These are phyloP conservation scores for Prunus fruticosa DNA, from an alignment of 306 rosid species.

Conservation along the genomic window DNA sequence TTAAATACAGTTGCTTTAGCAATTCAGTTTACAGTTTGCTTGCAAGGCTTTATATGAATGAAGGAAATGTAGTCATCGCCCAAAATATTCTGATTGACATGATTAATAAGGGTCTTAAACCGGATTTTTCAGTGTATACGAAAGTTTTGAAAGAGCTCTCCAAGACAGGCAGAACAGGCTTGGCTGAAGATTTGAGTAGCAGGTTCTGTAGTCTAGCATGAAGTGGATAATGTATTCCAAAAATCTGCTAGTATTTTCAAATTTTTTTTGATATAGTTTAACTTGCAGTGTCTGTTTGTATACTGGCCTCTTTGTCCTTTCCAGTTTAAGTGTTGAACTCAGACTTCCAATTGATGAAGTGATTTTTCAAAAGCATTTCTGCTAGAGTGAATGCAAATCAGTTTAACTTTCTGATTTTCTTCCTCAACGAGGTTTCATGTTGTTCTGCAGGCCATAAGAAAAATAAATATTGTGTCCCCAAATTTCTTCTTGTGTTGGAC, in stretches of 20 bases:
- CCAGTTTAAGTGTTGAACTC: background rate
- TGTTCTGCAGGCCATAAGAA: background rate
- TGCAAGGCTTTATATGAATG: conserved; percentile 60
- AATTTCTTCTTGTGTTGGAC: background rate
- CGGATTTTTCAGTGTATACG: conserved; percentile 44
- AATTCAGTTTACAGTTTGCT: conserved; percentile 60
- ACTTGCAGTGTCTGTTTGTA: background rate
- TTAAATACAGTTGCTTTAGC: conserved; percentile 34
- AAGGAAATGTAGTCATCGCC: conserved; percentile 44
- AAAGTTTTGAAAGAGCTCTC: conserved; percentile 39
- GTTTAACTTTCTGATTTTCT: background rate
- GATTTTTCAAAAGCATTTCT: background rate
- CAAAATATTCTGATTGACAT: conserved; percentile 49
- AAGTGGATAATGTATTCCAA: conserved; percentile 13
- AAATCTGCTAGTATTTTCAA: no score
- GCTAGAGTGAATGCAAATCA: background rate
- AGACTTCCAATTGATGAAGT: background rate
- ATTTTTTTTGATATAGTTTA: background rate
- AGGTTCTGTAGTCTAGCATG: conserved; percentile 23
- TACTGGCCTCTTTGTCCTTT: background rate
- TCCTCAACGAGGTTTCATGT: background rate
- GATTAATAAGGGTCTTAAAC: conserved; percentile 69
- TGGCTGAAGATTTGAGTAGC: conserved; percentile 50
- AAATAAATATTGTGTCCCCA: background rate
- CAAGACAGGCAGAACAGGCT: conserved; percentile 30